Evolutionary conservation across 305 asterid genomes (phyloP), one percentile per base, ranked within the genome.

Genomic region (Fraxinus albicans): DNA sequence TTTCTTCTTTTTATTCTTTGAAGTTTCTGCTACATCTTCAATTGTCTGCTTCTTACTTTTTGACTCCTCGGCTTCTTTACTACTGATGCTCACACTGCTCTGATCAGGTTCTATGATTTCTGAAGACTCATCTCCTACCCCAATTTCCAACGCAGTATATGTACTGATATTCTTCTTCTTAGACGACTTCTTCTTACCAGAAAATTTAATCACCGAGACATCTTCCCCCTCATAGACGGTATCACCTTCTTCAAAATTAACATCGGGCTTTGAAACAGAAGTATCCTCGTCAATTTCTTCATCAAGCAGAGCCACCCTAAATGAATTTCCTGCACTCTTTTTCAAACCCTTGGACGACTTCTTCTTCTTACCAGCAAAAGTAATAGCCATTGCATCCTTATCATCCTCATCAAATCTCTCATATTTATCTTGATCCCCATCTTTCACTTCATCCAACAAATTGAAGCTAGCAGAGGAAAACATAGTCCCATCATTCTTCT

Each of bases 151-250:
- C 6, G 87, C 86, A 84, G 83, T 58, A 78, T 82, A 83, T 19
- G 83, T 88, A 88, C 65, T 80, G 23, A 53, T 79, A 86, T 81
- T 90, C 90, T 91, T 92, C 93, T 92, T 92, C 86, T 89, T 92
- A 74, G 95, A 90, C 2, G 98, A 88, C 86, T 95, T 96, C 92
- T 96, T 96, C 84, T 96, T 96, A 38, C 99, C 98, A 50, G 98
- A 90, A 83, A 96, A 94, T 79, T 82, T 83, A 85, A 91, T 76
- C 12, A 38, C 88, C 3, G 88, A 76, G 8, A 69, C 83, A 79
- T 93, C 94, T 34, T 90, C 97, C 74, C 85, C 97, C 70, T 85
- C 84, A 76, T 84, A 90, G 83, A 77, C 86, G 47, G 70, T 69
- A 78, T 79, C 91, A 85, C 86, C 92, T 80, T 77, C 91, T 47